Evolutionary conservation across 495 filamentous ascomycete genomes (phyloP).

Genomic region (Aspergillus hancockii): DNA sequence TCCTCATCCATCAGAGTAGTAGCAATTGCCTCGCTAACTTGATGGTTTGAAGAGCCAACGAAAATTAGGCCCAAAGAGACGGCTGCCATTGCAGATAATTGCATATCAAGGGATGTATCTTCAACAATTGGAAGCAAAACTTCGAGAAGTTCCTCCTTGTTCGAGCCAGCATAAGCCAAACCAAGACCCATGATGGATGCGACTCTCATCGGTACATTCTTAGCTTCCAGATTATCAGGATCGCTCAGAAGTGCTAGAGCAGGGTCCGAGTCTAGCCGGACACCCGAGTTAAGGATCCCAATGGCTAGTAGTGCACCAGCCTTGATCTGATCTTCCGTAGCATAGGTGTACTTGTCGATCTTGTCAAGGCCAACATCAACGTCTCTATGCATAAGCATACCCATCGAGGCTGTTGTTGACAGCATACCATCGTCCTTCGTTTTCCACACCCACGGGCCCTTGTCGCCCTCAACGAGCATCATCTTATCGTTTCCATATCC

Average conservation of each 20-base stretch:
- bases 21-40: slow-evolving; percentile 85
- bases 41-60: slow-evolving; percentile 86
- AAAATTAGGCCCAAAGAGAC: slow-evolving; percentile 88
- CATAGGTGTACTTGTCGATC: slow-evolving; percentile 90
- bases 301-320: slow-evolving; percentile 88
- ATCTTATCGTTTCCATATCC: slow-evolving; percentile 95
- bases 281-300: slow-evolving; percentile 91
- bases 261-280: slow-evolving; percentile 82
- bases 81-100: slow-evolving; percentile 93
- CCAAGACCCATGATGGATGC: slow-evolving; percentile 95
- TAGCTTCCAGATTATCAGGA: slow-evolving; percentile 70
- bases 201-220: slow-evolving; percentile 72
- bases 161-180: slow-evolving; percentile 87
- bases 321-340: slow-evolving; percentile 78
- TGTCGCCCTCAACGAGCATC: slow-evolving; percentile 81
- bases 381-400: slow-evolving; percentile 88
- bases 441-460: slow-evolving; percentile 96
- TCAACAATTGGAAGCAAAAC: slow-evolving; percentile 81
- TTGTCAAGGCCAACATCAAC: slow-evolving; percentile 85
- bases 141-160: slow-evolving; percentile 80
- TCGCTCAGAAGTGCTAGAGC: slow-evolving; percentile 83
- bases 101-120: slow-evolving; percentile 83
- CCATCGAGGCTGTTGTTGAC: slow-evolving; percentile 90
- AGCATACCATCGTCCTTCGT: slow-evolving; percentile 98
- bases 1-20: slow-evolving; percentile 91